Percentiles rank a stretch among this genome's conserved stretches.
These are phyloP conservation scores for Postia placenta DNA, from an alignment of 768 basidiomycete genomes.

Conservation along the genomic window DNA sequence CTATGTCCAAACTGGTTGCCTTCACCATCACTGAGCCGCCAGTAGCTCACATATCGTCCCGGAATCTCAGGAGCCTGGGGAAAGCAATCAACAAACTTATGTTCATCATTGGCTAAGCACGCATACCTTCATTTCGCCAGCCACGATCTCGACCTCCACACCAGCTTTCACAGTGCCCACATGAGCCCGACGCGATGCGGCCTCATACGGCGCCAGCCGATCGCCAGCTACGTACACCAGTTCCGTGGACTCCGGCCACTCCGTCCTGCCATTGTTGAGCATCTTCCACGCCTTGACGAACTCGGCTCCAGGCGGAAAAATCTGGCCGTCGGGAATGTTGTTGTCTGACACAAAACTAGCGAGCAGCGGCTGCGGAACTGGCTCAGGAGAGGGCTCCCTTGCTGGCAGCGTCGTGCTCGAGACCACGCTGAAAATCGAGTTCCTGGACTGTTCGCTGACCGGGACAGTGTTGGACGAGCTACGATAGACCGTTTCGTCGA, in stretches of 20 bases:
- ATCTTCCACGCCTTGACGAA: slow-evolving; percentile 83
- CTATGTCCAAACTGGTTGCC: slow-evolving; percentile 63
- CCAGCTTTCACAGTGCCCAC: slow-evolving; percentile 57
- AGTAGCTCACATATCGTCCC: slow-evolving; percentile 72
- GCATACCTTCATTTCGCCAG: slow-evolving; percentile 67
- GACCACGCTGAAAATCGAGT: not conserved
- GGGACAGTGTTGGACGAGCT: too few species aligned
- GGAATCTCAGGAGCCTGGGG: slow-evolving; percentile 66
- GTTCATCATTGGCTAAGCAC: not conserved
- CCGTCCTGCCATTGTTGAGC: slow-evolving; percentile 51
- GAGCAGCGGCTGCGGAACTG: slow-evolving; percentile 26
- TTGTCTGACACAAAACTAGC: slow-evolving; percentile 61
- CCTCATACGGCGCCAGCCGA: slow-evolving; percentile 36
- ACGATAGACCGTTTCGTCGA: not conserved
- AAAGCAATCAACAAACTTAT: not conserved
- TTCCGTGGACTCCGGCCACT: slow-evolving; percentile 68
- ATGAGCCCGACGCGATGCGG: slow-evolving; percentile 27
- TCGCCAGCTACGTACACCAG: slow-evolving; percentile 70
- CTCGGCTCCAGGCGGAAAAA: slow-evolving; percentile 77
- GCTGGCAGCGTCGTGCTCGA: not conserved
- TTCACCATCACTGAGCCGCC: slow-evolving; percentile 57
- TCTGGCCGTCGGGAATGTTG: slow-evolving; percentile 69
- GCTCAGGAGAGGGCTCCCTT: not conserved
- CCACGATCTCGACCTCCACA: slow-evolving; percentile 56
- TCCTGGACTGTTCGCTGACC: not conserved